Evolutionary conservation across 164 flowering plant genomes (phyloP), one percentile per base, ranked within the genome.

Genomic region (Vitis rotundifolia): DNA sequence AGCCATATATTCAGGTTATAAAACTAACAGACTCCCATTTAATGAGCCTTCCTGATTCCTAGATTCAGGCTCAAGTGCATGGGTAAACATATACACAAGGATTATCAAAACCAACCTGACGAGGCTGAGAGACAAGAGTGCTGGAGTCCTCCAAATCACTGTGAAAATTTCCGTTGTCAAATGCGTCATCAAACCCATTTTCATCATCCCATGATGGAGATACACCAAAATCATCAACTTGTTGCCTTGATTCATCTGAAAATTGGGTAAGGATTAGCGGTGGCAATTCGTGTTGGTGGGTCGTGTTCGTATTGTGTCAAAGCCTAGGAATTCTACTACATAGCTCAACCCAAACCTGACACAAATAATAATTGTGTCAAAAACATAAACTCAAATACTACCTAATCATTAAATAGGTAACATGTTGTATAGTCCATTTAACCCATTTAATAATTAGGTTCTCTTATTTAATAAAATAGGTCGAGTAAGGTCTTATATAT

Each of bases 71-170:
- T 49, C 11, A n/a, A 18, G 47, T 19, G 22, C 6, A n/a, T 48
- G 51, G 19, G 48, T 54, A 56, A 56, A 58, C 59, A 22, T 26
- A 51, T 8, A 53, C 3, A 22, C 8, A 13, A 56, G 15, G 9
- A 44, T 14, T 7, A 12, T 19, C 49, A 53, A 62, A 58, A 79
- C 81, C 26, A 71, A 94, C 98, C 97, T 91, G 95, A 13, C 97
- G 97, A 64, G 95, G 98, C 68, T 88, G 93, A 81, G 93, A 82
- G 67, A 94, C 92, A 75, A 92, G 89, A 1, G 70, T 75, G 72
- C 44, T 77, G 1, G 82, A 68, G 54, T 86, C 95, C 54, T 92
- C 97, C 44, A 77, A 75, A 73, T 92, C 95, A 78, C 90, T 86
- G 59, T 78, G 81, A 59, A 49, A 85, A 84, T 75, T 64, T 71